Evolutionary conservation across 2,329 filamentous ascomycete species (phyloP).

Genomic region (Stachybotrys chartarum): DNA sequence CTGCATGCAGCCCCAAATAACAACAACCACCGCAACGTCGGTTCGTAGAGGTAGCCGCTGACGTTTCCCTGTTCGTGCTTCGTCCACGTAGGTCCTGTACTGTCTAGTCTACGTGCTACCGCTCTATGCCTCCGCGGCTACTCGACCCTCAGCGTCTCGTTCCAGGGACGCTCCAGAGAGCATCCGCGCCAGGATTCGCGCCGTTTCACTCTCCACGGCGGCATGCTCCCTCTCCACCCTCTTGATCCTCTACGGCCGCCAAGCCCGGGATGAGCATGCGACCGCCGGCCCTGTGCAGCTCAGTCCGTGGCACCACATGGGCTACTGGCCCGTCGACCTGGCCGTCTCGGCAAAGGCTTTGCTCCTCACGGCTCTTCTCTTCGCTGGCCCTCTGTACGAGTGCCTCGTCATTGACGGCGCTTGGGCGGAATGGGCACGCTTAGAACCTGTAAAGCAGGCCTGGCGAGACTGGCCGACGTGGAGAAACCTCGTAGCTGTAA

Average conservation of each 20-base stretch:
- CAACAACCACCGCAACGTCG: too few species aligned
- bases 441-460: conserved; percentile 48
- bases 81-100: conserved; percentile 55
- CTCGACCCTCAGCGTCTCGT: conserved; percentile 70
- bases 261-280: background rate
- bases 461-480: conserved; percentile 72
- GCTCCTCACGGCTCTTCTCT: conserved; percentile 70
- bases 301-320: conserved; percentile 59
- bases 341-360: conserved; percentile 57
- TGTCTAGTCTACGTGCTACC: conserved; percentile 86
- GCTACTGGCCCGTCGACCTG: conserved; percentile 70
- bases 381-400: conserved; percentile 79
- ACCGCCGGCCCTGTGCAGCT: conserved; percentile 36
- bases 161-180: conserved; percentile 84
- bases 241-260: conserved; percentile 47
- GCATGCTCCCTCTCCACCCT: conserved; percentile 61
- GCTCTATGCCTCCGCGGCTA: conserved; percentile 76
- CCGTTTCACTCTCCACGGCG: conserved; percentile 69
- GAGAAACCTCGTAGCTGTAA: conserved; percentile 79
- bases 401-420: conserved; percentile 62
- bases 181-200: conserved; percentile 77
- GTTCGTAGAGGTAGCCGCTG: background rate
- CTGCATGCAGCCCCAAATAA: too few species aligned
- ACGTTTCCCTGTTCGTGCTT: background rate
- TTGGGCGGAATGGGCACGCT: conserved; percentile 57